These are phyloP conservation scores for Choiromyces venosus DNA, from an alignment of 495 filamentous ascomycete genomes.

Conservation along the genomic window DNA sequence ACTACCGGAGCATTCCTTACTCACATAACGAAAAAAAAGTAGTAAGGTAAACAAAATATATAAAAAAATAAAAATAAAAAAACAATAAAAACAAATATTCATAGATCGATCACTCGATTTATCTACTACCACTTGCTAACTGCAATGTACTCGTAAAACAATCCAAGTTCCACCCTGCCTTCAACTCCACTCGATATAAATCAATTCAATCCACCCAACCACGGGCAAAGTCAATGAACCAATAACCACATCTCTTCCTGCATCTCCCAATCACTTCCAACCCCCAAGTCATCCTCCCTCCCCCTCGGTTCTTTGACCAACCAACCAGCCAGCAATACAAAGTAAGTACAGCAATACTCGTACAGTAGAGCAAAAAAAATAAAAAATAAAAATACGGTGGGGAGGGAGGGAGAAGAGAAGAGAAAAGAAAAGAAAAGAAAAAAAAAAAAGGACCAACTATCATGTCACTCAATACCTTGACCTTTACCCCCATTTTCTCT, in stretches of 20 bases:
- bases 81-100: neutral
- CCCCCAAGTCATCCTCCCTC: neutral
- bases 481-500: neutral
- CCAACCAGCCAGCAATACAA: neutral
- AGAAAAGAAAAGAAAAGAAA: neutral
- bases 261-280: neutral
- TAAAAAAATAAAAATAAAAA: constrained; percentile 6
- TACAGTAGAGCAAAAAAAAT: neutral
- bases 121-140: constrained; percentile 3
- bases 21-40: neutral
- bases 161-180: constrained; percentile 12
- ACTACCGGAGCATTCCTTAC: neutral
- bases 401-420: neutral
- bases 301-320: neutral
- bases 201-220: neutral
- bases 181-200: neutral
- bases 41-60: constrained; percentile 8
- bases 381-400: too few species aligned
- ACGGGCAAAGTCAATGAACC: neutral
- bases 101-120: constrained; percentile 25
- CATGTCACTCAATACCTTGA: constrained; percentile 1
- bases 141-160: neutral
- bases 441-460: neutral
- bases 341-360: neutral
- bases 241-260: neutral